A percentile compares a stretch with the other conserved stretches of the same genome.
Conservation (phyloP, 495 filamentous ascomycete species). For the Cenococcum geophilum region DNA sequence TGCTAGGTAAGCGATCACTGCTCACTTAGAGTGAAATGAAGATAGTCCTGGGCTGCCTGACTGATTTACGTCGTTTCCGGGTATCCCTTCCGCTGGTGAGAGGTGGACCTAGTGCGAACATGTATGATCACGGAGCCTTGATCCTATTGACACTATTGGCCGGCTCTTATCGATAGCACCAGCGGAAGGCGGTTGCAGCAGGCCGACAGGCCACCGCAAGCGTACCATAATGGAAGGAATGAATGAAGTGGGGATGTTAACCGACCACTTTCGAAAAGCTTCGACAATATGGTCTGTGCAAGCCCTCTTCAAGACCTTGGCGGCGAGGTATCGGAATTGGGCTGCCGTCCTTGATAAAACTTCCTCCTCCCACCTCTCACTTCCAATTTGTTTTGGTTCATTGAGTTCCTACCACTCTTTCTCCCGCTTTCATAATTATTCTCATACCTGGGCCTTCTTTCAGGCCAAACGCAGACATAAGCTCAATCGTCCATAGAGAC, state of each 20-base stretch:
- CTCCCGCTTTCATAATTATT: conserved; percentile 12
- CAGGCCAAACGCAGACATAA: conserved; percentile 18
- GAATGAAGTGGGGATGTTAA: neutral
- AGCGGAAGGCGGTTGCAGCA: no score
- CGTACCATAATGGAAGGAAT: neutral
- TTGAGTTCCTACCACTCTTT: neutral
- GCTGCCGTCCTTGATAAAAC: neutral
- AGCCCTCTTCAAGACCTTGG: neutral
- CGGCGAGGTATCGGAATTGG: neutral
- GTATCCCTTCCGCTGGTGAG: no score
- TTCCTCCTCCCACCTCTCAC: neutral
- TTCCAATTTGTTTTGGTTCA: neutral
- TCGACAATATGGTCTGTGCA: neutral
- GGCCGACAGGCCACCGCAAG: no score
- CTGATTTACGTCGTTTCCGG: neutral
- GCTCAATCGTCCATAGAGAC: conserved; percentile 14
- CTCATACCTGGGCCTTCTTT: conserved; percentile 13
- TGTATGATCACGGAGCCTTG: no score
- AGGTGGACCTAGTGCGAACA: no score
- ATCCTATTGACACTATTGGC: no score
- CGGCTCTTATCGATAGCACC: neutral
- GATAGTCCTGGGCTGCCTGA: neutral
- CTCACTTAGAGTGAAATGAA: no score
- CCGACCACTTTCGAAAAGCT: neutral
- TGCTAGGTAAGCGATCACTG: neutral